phyloP scores from a whole-genome alignment of 192 early-diverging fungal species.

The Hyaloraphidium curvatum region DNA sequence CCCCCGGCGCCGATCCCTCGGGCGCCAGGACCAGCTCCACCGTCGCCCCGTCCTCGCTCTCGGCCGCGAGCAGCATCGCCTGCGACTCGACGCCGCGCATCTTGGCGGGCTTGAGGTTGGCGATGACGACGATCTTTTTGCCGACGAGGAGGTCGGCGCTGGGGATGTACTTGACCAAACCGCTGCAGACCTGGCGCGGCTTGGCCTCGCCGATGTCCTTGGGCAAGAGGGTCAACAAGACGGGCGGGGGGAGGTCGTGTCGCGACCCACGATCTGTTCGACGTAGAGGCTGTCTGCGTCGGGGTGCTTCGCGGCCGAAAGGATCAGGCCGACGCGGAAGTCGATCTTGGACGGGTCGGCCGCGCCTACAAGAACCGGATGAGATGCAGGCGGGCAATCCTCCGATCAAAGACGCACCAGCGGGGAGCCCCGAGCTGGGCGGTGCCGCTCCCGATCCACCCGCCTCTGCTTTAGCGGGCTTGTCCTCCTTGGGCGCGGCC shows the following conservation, averaged over 20 bases:
- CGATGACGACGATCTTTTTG: neutral
- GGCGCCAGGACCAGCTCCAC: conserved; percentile 38
- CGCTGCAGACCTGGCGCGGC: neutral
- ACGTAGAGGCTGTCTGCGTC: neutral
- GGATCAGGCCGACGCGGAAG: neutral
- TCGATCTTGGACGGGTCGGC: too few species aligned
- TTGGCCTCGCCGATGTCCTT: neutral
- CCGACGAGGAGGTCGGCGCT: neutral
- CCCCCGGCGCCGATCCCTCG: conserved; percentile 25
- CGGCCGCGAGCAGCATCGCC: conserved; percentile 4
- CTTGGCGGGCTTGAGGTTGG: conserved; percentile 1
- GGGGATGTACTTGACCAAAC: neutral
- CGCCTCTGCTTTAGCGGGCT: too few species aligned
- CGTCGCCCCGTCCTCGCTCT: conserved; percentile 22
- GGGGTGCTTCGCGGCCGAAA: neutral
- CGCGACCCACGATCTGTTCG: neutral
- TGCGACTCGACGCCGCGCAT: conserved; percentile 1
- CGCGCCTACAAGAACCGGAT: too few species aligned
- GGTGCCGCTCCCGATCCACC: too few species aligned
- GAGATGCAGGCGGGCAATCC: too few species aligned
- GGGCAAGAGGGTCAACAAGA: neutral
- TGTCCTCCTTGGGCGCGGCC: too few species aligned
- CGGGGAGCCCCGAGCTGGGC: too few species aligned
- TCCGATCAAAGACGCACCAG: too few species aligned
- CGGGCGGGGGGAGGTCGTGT: neutral